Conservation (phyloP, 345 rosid genomes). For the Dovyalis caffra region DNA sequence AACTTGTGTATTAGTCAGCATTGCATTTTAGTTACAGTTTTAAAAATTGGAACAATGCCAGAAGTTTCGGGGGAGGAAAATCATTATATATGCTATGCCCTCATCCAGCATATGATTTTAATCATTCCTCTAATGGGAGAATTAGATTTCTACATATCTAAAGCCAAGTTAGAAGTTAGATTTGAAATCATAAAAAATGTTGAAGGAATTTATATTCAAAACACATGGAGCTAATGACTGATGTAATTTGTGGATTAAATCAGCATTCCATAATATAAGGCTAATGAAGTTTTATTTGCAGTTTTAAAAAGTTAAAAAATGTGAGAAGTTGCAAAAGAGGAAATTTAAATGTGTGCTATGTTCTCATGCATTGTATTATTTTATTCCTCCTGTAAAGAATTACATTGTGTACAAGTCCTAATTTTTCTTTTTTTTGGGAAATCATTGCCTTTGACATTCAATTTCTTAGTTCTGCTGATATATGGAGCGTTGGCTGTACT, state of each 20-base stretch:
- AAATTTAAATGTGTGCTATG: not conserved
- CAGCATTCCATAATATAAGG: not conserved
- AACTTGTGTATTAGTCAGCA: not conserved
- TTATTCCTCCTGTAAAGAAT: not conserved
- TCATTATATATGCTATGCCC: not conserved
- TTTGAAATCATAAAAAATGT: no score
- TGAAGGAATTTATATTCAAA: not conserved
- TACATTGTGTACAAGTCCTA: not conserved
- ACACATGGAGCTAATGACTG: not conserved
- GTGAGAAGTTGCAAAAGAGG: not conserved
- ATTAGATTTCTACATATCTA: not conserved
- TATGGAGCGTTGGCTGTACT: conserved; percentile 39
- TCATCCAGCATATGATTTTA: not conserved
- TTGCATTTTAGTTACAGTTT: not conserved
- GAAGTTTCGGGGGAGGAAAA: not conserved
- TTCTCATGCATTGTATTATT: not conserved
- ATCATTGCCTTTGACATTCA: conserved; percentile 22
- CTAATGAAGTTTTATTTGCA: not conserved
- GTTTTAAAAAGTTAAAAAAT: not conserved
- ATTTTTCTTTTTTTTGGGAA: conserved; percentile 5
- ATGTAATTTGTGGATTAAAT: no score
- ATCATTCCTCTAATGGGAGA: not conserved
- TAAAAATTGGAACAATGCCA: not conserved
- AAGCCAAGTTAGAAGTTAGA: no score
- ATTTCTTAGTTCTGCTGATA: conserved; percentile 33